phyloP scores from a whole-genome alignment of 257 asterid genomes.

The Solanum habrochaites region DNA sequence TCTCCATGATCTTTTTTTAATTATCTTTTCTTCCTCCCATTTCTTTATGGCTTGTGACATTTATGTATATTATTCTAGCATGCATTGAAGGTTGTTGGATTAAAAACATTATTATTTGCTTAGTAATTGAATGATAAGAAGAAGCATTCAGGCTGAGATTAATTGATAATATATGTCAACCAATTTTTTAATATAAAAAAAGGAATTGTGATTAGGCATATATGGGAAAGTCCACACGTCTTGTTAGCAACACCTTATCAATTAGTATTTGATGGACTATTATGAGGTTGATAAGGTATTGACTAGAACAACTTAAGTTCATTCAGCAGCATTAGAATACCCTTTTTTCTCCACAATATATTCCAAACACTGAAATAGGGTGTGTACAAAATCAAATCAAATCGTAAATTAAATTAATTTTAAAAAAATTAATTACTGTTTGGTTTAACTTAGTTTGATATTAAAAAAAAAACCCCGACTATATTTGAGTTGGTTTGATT shows the following conservation, averaged over 20 bases:
- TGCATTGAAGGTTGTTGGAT: neutral
- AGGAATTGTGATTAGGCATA: neutral
- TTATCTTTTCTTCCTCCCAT: neutral
- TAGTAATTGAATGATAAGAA: neutral
- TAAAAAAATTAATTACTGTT: too few relatives aligned
- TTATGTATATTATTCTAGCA: neutral
- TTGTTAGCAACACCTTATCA: neutral
- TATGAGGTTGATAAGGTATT: neutral
- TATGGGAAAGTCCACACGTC: neutral
- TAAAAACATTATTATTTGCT: neutral
- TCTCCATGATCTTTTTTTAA: neutral
- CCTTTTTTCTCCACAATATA: too few relatives aligned
- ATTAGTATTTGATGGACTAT: neutral
- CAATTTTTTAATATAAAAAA: neutral
- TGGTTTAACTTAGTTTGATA: too few relatives aligned
- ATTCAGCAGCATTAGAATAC: neutral
- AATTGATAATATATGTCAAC: neutral
- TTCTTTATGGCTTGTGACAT: neutral
- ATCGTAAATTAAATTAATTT: too few relatives aligned
- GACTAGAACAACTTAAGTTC: neutral
- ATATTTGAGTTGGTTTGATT: too few relatives aligned
- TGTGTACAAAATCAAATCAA: too few relatives aligned
- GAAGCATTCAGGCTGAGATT: neutral
- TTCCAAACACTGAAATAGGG: too few relatives aligned
- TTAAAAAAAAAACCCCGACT: too few relatives aligned